Evolutionary conservation across 176 grass and related monocot genomes (phyloP), one percentile per base, ranked within the genome.

Genomic region (Calamus simplicifolius): DNA sequence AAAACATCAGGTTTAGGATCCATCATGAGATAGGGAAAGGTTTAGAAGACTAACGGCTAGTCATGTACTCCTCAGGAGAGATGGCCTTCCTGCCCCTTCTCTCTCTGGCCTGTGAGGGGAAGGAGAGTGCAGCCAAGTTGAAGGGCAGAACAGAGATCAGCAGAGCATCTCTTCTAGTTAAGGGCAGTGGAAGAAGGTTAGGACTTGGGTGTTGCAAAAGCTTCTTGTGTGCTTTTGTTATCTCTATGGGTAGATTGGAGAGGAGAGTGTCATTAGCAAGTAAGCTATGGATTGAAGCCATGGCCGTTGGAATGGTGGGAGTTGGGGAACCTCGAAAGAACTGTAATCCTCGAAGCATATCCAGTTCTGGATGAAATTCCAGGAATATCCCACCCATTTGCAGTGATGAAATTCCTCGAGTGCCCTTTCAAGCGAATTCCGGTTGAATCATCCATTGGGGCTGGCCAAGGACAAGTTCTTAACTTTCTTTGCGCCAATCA

Each of bases 41-140:
- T 43, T 43, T 12, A 43, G 31, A 38, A 10, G 49, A 72, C 69
- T 72, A 28, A 72, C 69, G 69, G 69, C 58, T 18, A 21, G 58
- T 72, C 18, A 8, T 25, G 58, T 62, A 72, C 18, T 72, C 69
- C 59, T 72, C 69, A 5, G 50, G 58, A 43, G 69, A 18, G 50
- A 72, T 72, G 58, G 14, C 38, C 28, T 63, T 72, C 49, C 69
- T 59, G n/a, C 27, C 50, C 27, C 69, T 72, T 29, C 69, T 62
- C 58, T 72, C 69, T 50, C 69, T 61, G 14, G 69, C 58, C 7
- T 48, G 58, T 5, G 69, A 72, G 29, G 59, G 69, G 30, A 62
- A 28, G 18, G 58, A 18, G 16, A 55, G 58, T 15, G 27, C 50
- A 18, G 28, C 27, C 48, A 54, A 26, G 49, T 50, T 48, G 58